These are phyloP conservation scores for Clonostachys chloroleuca DNA, from an alignment of 2,329 filamentous ascomycete genomes.

Conservation along the genomic window DNA sequence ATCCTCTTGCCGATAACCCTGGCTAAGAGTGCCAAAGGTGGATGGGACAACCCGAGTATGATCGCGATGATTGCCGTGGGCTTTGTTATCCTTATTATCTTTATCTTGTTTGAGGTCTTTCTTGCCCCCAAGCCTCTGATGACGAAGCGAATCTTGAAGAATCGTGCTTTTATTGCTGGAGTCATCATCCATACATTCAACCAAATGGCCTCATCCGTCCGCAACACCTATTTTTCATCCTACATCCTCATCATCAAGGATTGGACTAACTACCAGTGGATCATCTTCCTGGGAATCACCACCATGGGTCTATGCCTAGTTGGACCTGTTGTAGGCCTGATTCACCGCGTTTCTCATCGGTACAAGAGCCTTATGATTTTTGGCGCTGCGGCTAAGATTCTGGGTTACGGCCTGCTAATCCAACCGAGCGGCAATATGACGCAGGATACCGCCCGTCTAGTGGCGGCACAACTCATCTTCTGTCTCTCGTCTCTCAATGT, in stretches of 20 bases:
- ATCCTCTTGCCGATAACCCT: constrained; percentile 63
- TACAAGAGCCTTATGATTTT: constrained; percentile 35
- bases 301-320: constrained; percentile 30
- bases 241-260: constrained; percentile 33
- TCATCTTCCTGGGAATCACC: constrained; percentile 30
- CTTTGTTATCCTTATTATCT: constrained; percentile 17
- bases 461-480: constrained; percentile 26
- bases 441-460: constrained; percentile 23
- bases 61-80: constrained; percentile 16
- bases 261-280: constrained; percentile 34
- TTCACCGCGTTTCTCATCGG: constrained; percentile 27
- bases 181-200: constrained; percentile 23
- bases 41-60: constrained; percentile 24
- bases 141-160: constrained; percentile 20
- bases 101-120: constrained; percentile 24
- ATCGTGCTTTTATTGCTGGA: constrained; percentile 21
- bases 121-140: constrained; percentile 23
- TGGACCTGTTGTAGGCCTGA: constrained; percentile 24
- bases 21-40: constrained; percentile 19
- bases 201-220: constrained; percentile 25
- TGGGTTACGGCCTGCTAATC: constrained; percentile 29
- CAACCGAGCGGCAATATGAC: constrained; percentile 18
- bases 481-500: constrained; percentile 28
- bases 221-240: constrained; percentile 28
- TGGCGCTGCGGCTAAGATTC: constrained; percentile 22